Evolutionary conservation across 352 stramenopile genomes (phyloP).

Genomic region (Halophytophthora batemanensis): DNA sequence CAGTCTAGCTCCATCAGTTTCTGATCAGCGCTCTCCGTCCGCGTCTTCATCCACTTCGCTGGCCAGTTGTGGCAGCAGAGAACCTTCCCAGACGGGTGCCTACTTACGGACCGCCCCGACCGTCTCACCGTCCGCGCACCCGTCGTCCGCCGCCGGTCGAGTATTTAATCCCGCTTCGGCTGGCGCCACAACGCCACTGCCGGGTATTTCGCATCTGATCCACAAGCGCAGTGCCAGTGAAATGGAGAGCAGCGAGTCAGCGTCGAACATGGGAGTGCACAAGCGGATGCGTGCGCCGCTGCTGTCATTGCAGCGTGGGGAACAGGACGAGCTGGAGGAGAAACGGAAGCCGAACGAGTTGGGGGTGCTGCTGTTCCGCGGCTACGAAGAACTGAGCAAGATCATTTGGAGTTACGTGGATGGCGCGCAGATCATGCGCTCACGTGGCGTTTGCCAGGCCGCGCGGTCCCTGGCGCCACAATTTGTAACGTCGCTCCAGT

Average conservation of each 20-base stretch:
- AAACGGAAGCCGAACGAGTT: slow-evolving; percentile 29
- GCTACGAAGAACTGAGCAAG: slow-evolving; percentile 62
- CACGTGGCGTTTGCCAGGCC: slow-evolving; percentile 46
- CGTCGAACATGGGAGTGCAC: slow-evolving; percentile 2
- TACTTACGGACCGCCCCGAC: slow-evolving; percentile 8
- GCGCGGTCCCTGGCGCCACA: slow-evolving; percentile 41
- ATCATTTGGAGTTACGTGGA: slow-evolving; percentile 81
- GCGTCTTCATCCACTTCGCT: background rate
- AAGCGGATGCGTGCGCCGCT: slow-evolving; percentile 23
- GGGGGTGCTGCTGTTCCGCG: slow-evolving; percentile 55
- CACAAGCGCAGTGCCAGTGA: slow-evolving; percentile 37
- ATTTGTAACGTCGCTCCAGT: slow-evolving; percentile 70
- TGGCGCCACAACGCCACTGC: slow-evolving; percentile 8
- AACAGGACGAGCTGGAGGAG: slow-evolving; percentile 14
- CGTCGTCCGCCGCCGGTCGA: slow-evolving; percentile 2
- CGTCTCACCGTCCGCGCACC: slow-evolving; percentile 19
- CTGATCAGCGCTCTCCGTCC: background rate
- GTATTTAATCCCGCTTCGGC: slow-evolving; percentile 11
- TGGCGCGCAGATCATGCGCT: slow-evolving; percentile 74
- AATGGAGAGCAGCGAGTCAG: slow-evolving; percentile 13
- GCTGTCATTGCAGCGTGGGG: slow-evolving; percentile 13
- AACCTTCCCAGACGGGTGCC: background rate
- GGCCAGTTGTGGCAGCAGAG: background rate
- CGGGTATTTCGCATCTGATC: slow-evolving; percentile 36
- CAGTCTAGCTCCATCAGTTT: too few species aligned